Percentiles rank a stretch among this genome's conserved stretches.
These are phyloP conservation scores for Wickerhamomyces subpelliculosus DNA, from an alignment of 805 yeast genomes.

Conservation along the genomic window DNA sequence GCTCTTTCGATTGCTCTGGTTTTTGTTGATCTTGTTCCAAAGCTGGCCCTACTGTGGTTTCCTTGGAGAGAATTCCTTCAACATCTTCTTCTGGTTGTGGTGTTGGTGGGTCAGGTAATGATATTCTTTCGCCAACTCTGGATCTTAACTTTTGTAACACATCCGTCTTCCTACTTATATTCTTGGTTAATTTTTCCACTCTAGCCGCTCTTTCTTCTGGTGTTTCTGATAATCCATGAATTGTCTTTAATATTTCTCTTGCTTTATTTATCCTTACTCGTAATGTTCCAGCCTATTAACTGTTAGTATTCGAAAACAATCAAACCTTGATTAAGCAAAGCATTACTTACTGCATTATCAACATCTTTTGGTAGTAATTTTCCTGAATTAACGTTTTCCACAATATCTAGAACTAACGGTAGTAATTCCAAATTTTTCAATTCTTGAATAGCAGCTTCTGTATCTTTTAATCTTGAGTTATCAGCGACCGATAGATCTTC, in stretches of 20 bases:
- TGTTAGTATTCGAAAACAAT: not conserved
- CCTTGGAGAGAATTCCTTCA: not conserved
- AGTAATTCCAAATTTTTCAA: constrained; percentile 29
- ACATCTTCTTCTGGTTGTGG: not conserved
- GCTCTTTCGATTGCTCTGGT: not conserved
- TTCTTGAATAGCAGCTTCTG: constrained; percentile 22
- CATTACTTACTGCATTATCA: constrained; percentile 30
- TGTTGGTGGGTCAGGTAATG: constrained; percentile 4
- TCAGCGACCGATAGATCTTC: not conserved
- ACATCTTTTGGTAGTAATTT: constrained; percentile 35
- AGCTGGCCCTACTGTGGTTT: not conserved
- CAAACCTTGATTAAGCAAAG: not conserved
- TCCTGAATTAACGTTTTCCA: constrained; percentile 33
- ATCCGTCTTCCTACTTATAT: constrained; percentile 23
- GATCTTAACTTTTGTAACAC: constrained; percentile 18
- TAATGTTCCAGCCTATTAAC: constrained; percentile 33
- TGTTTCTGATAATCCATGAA: constrained; percentile 39
- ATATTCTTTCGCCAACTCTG: constrained; percentile 11
- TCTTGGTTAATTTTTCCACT: constrained; percentile 26
- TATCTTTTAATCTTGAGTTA: constrained; percentile 1
- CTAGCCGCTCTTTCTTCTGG: constrained; percentile 28
- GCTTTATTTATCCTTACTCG: constrained; percentile 33
- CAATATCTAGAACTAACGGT: constrained; percentile 32
- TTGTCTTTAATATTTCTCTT: constrained; percentile 28
- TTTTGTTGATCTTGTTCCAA: not conserved